A percentile compares a stretch with the other conserved stretches of the same genome.
Conservation (phyloP, 1,139 yeast species). For the Candida pseudocylindracea region DNA sequence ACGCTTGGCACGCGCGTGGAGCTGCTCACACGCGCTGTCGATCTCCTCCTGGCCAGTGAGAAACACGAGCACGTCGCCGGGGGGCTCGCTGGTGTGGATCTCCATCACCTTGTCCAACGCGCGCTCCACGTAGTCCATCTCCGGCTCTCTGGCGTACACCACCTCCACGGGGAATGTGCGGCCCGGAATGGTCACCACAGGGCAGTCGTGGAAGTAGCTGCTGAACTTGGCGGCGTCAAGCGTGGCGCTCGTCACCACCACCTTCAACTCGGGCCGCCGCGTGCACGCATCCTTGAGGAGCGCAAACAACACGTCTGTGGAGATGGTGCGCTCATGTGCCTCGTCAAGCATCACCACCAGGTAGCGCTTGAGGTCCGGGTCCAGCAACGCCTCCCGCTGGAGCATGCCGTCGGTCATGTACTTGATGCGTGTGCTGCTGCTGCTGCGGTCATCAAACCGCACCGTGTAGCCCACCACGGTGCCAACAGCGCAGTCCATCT, state of each 20-base stretch:
- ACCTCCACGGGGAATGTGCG: slow-evolving; percentile 78
- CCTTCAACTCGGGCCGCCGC: slow-evolving; percentile 50
- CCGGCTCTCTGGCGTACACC: slow-evolving; percentile 58
- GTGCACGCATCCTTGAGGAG: slow-evolving; percentile 50
- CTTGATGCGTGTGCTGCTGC: slow-evolving; percentile 32
- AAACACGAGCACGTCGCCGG: slow-evolving; percentile 71
- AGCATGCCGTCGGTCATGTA: slow-evolving; percentile 91
- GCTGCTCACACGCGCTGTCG: slow-evolving; percentile 67
- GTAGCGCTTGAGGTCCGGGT: slow-evolving; percentile 50
- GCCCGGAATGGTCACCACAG: slow-evolving; percentile 70
- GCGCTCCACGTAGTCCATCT: slow-evolving; percentile 66
- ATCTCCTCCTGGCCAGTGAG: slow-evolving; percentile 86
- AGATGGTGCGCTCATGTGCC: slow-evolving; percentile 89
- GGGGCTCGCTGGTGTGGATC: slow-evolving; percentile 55
- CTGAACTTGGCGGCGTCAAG: slow-evolving; percentile 73
- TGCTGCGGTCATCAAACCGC: slow-evolving; percentile 39
- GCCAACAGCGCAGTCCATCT: slow-evolving; percentile 33
- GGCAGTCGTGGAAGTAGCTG: slow-evolving; percentile 53
- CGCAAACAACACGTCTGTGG: slow-evolving; percentile 85
- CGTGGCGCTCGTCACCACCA: slow-evolving; percentile 85
- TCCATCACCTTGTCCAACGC: slow-evolving; percentile 65
- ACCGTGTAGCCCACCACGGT: slow-evolving; percentile 47
- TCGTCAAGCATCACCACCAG: slow-evolving; percentile 83
- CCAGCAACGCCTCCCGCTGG: slow-evolving; percentile 60
- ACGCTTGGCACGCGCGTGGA: slow-evolving; percentile 42